Evolutionary conservation across 169 alveolate species (phyloP), one percentile per base, ranked within the genome.

Genomic region (Plasmodium gaboni): DNA sequence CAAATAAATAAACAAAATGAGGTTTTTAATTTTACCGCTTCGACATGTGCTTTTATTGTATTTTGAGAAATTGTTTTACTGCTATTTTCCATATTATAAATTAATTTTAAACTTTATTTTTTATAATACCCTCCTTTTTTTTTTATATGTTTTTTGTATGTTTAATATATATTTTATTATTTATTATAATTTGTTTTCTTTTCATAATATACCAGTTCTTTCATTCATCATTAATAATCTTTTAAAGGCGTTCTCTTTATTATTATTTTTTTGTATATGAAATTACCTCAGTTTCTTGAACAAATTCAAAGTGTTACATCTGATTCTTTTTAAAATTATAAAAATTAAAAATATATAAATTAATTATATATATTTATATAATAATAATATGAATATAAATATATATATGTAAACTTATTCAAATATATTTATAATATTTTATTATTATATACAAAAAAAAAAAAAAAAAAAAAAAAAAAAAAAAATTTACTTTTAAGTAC

Each of bases 291-390:
- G 57, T 59, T 78, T 78, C 44, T 78, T 78, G 76, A 78, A 78
- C 76, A 78, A 53, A 28, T 50, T 78, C 53, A 78, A 61, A 42
- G 89, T 78, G 76, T 78, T 78, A 59, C 89, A 78, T 78, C 89
- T 26, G 51, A 78, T 72, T 64, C 89, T 78, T 78, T 28, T 28
- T n/a, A 10, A 28, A 28, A 9, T 24, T 7, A 50, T 67, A 71
- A 44, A 24, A 73, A 72, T 68, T 55, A 63, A 71, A 42, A n/a
- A 44, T 7, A 73, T 48, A 61, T 15, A 48, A 61, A 50, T 69
- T 22, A 60, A 26, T 50, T 46, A 55, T 63, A 17, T 38, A 42
- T 71, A 46, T 63, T 19, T 19, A 19, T 19, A 15, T 15, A 50
- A 9, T 12, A n/a, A 3, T 65, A 38, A 38, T 13, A 65, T 8